Evolutionary conservation across 768 basidiomycete species (phyloP).

Genomic region (Tylopilus subfusipes): DNA sequence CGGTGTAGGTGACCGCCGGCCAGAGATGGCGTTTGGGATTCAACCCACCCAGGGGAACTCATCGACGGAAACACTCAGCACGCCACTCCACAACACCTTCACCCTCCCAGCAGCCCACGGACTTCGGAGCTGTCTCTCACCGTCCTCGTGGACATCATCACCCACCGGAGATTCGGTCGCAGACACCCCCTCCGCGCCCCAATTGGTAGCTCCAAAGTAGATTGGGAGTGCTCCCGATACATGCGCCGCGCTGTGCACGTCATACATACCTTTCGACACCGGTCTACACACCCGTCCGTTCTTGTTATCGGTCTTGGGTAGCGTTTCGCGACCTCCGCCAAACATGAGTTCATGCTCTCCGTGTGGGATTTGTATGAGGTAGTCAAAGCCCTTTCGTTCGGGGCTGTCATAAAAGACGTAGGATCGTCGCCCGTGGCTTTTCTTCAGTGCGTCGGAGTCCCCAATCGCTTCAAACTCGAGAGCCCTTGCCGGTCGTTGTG

Average conservation of each 20-base stretch:
- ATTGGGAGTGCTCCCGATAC: conserved; percentile 48
- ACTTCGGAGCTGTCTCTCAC: conserved; percentile 4
- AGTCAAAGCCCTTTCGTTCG: conserved; percentile 48
- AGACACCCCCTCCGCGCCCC: conserved; percentile 39
- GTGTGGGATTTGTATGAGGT: conserved; percentile 59
- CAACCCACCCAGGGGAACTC: conserved; percentile 68
- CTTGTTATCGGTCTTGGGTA: neutral
- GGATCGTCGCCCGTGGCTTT: conserved; percentile 43
- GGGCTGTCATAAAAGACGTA: conserved; percentile 55
- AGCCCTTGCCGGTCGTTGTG: conserved; percentile 51
- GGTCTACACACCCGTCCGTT: conserved; percentile 19
- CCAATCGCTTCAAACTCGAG: conserved; percentile 19
- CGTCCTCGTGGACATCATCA: conserved; percentile 10
- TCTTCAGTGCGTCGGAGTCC: conserved; percentile 3
- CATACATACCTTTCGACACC: conserved; percentile 29
- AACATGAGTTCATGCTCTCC: conserved; percentile 56
- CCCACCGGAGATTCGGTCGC: conserved; percentile 9
- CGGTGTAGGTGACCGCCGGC: conserved; percentile 30
- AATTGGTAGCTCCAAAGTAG: conserved; percentile 48
- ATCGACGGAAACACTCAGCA: conserved; percentile 61
- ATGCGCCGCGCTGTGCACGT: conserved; percentile 38
- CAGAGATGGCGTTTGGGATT: conserved; percentile 47
- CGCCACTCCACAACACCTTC: conserved; percentile 61
- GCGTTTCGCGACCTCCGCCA: conserved; percentile 52
- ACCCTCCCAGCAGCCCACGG: conserved; percentile 44